Conservation (phyloP, 164 flowering plant genomes). For the Tetrastigma voinierianum region DNA sequence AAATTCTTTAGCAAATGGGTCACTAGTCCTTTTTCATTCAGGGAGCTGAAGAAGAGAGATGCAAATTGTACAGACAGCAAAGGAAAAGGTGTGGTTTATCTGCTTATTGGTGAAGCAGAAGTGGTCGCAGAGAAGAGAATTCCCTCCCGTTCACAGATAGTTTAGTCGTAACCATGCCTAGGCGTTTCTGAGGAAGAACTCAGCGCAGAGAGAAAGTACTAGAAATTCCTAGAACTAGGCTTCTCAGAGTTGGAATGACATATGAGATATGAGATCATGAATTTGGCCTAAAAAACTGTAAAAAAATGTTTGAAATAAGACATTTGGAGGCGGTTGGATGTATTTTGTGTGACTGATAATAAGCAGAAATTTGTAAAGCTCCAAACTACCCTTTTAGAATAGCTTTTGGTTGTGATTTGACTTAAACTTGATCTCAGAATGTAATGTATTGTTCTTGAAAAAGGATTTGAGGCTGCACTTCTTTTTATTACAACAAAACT, state of each 20-base stretch:
- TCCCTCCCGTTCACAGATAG: constrained; percentile 48
- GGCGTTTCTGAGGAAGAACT: constrained; percentile 59
- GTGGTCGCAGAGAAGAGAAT: constrained; percentile 50
- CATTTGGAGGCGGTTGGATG: no score
- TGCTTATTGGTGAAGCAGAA: constrained; percentile 78
- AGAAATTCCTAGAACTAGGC: constrained; percentile 51
- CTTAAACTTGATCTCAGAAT: no score
- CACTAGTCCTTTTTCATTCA: constrained; percentile 21
- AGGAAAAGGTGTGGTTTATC: constrained; percentile 65
- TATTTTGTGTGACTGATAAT: no score
- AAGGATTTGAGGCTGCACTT: no score
- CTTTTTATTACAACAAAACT: no score
- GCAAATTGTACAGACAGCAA: constrained; percentile 48
- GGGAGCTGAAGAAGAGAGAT: constrained; percentile 51
- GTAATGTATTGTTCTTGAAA: no score
- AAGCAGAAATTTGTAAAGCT: no score
- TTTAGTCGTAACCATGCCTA: constrained; percentile 60
- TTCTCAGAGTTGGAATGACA: constrained; percentile 80
- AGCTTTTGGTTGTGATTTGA: no score
- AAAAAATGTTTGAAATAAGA: no score
- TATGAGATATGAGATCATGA: constrained; percentile 44
- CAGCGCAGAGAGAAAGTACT: constrained; percentile 51
- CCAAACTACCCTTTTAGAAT: no score
- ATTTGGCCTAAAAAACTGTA: no score
- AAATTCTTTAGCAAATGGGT: constrained; percentile 22